Conservation (phyloP, 1,284 basidiomycete species). For the Leccinum fuscescens region DNA sequence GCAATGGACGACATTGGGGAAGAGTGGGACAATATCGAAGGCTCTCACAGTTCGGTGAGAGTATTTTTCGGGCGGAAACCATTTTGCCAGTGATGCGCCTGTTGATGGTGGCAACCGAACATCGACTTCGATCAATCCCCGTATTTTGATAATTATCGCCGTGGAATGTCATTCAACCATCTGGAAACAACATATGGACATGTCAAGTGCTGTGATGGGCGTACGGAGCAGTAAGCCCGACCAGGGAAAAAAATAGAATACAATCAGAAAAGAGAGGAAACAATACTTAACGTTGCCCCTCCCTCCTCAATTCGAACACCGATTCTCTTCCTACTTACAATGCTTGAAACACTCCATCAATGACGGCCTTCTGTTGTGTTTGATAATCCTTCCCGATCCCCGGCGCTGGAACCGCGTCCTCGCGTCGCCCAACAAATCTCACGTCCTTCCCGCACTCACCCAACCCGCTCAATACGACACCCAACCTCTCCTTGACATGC, state of each 20-base stretch:
- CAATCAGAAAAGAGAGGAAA: neutral
- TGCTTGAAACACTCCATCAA: conserved; percentile 57
- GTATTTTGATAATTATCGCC: neutral
- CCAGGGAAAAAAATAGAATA: neutral
- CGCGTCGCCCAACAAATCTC: conserved; percentile 63
- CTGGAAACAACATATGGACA: neutral
- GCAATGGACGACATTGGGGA: conserved; percentile 12
- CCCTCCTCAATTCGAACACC: neutral
- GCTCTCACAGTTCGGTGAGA: conserved; percentile 12
- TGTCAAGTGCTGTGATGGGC: neutral
- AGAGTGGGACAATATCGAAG: conserved; percentile 23
- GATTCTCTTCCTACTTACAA: conserved; percentile 24
- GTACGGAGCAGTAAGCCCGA: neutral
- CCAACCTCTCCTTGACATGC: conserved; percentile 62
- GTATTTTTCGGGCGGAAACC: conserved; percentile 24
- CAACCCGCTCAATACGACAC: conserved; percentile 47
- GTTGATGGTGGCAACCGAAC: conserved; percentile 3
- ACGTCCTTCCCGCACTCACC: conserved; percentile 27
- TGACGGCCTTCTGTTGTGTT: conserved; percentile 59
- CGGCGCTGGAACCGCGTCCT: conserved; percentile 75
- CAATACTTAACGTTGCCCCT: neutral
- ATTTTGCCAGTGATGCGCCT: neutral
- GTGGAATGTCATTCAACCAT: neutral
- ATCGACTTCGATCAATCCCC: neutral
- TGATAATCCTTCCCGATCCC: conserved; percentile 72